Base-by-base conservation (phyloP, 371 early-diverging fungal genomes). In the Funneliformis caledonium region DNA sequence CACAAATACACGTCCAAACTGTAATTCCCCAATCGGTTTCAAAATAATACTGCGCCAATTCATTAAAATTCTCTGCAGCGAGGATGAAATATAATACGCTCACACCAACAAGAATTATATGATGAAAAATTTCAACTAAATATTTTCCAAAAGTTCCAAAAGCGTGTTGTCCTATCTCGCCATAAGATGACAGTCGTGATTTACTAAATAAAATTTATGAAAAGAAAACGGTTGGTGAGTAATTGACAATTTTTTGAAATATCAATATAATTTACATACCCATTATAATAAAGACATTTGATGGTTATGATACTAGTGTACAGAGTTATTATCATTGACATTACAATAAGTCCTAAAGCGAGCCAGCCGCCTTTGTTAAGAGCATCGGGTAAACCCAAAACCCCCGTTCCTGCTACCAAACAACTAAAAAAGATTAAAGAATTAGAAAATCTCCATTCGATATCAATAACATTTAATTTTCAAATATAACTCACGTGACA, bases 351-450 rank as follows among this genome's bases (percentile, higher is more conserved):
- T 19, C 91, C 48, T 2, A 94, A 76, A 74, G 93, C 93, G 19
- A 93, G 83, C 97, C 97, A 97, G 14, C 96, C 96, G 69, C 94
- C 92, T 76, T 93, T 91, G 26, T 85, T 89, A 22, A 97, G 85
- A 31, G 96, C 93, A 74, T 89, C 93, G 31, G 96, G 95, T 19
- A 97, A 87, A 75, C 95, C 94, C 8, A 96, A 87, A 12, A 95
- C 91, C 37, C 97, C 97, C 12, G 94, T 77, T 65, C 77, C 77
- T 6, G 77, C 77, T 11, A 77, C 37, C 22, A 77, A 7, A 52
- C 77, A 77, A 16, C 77, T 77, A 16, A 72, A 50, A 31, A 22
- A 7, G 8, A 50, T 47, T 26, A 52, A 12, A 37, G 22, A 48
- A 48, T 72, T 50, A 48, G 48, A 43, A 31, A 4, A 8, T 70